Evolutionary conservation across 306 rosid genomes (phyloP), one percentile per base, ranked within the genome.

Genomic region (Erythrophleum fordii): DNA sequence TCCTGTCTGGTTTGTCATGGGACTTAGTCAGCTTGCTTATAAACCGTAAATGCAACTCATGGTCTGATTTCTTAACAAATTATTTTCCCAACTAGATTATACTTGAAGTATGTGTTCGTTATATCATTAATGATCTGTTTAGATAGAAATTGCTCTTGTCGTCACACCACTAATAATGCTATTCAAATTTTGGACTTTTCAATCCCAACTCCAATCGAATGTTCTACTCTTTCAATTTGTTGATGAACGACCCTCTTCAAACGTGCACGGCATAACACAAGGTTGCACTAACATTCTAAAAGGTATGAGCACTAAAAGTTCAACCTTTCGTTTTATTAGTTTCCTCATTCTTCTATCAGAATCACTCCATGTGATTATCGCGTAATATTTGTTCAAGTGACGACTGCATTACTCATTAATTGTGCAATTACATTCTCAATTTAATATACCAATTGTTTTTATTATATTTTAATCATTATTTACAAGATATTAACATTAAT

Each of bases 341-440:
- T 17, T 39, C 34, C 39, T 56, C 3, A 26, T 28, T 73, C 69
- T 64, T 73, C 75, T 31, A 73, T 62, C 46, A 62, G 37, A 23
- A 65, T 73, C 53, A 53, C 49, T 64, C 55, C 41, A 18, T 37
- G 28, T 39, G 60, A 25, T 73, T 69, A 5, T 74, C 42, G 76
- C 75, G 77, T 66, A 41, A 74, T 73, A 58, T 64, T 18, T 78
- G 61, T 75, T 73, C 60, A 62, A 52, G 64, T 88, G 89, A 88
- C 87, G 91, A 85, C 31, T 78, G 80, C 86, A 71, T 86, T 84
- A 75, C 86, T 52, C 81, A 66, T 39, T 74, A 48, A 46, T 68
- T 80, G 45, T 73, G 77, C 66, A 51, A 73, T 56, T 80, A 26
- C 64, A 45, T 39, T 26, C 65, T 62, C 59, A n/a, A 14, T 4